Evolutionary conservation across 106 monocot genomes (phyloP), one percentile per base, ranked within the genome.

Genomic region (Apostasia shenzhenica): DNA sequence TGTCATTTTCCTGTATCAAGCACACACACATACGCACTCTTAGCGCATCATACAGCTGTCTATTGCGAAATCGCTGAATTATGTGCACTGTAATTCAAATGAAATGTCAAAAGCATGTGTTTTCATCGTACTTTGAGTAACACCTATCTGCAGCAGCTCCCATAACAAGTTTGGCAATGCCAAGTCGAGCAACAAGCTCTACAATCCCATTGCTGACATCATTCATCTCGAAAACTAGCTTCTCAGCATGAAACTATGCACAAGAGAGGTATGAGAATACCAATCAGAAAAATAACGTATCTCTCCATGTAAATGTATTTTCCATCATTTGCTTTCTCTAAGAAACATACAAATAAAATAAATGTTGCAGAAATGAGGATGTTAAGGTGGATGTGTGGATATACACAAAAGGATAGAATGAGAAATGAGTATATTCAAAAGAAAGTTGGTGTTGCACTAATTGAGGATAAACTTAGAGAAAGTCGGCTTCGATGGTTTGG

Each of bases 151-250:
- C 74, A 26, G 79, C 79, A 46, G 80, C 75, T 55, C 75, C 80
- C 75, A 80, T 80, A 45, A 80, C 80, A 71, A 80, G 75, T 10
- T 58, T 61, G 26, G 64, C 67, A 66, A 80, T 71, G 45, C 59
- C 37, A 71, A 47, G 66, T 13, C 10, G 52, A 2, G 70, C 41
- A 41, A 80, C 74, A 46, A 80, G 71, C 13, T 80, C 80, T 14
- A 75, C 60, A 46, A 80, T 70, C 41, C 75, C 80, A 54, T 60
- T 37, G 26, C 39, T 37, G 38, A 59, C 59, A 59, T 59, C 59
- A 39, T 59, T 37, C 14, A 8, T 41, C 59, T 59, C 59, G 38
- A 59, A 41, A 39, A 59, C 59, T 40, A 59, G 38, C 41, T 59
- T 59, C 59, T 59, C 59, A 4, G 39, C 59, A 37, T 37, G 39